phyloP scores from a whole-genome alignment of 148 eudicot species.

The Chenopodium formosanum region DNA sequence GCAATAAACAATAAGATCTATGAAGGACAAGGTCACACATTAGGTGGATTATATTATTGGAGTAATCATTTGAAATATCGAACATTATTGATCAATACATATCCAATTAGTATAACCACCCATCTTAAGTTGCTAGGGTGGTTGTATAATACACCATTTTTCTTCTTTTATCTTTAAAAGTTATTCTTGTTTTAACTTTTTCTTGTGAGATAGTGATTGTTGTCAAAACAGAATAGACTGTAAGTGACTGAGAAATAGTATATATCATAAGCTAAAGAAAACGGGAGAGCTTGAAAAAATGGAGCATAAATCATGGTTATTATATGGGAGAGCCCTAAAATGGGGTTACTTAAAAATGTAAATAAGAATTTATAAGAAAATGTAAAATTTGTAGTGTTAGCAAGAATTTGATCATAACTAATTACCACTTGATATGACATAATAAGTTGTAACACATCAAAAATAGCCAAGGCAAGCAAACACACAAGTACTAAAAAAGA shows the following conservation, averaged over 20 bases:
- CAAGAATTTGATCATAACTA: constrained; percentile 15
- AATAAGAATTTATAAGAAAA: neutral
- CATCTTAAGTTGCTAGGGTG: neutral
- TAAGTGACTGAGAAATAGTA: too few relatives aligned
- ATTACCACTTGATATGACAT: constrained; percentile 27
- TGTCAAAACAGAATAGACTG: too few relatives aligned
- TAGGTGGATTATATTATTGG: neutral
- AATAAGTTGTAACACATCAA: neutral
- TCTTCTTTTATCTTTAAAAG: too few relatives aligned
- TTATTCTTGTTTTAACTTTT: too few relatives aligned
- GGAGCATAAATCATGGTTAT: too few relatives aligned
- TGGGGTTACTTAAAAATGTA: neutral
- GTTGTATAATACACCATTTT: too few relatives aligned
- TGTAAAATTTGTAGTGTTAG: constrained; percentile 7
- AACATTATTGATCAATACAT: neutral
- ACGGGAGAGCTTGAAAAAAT: too few relatives aligned
- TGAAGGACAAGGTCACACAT: neutral
- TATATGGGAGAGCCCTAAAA: neutral
- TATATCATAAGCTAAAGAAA: too few relatives aligned
- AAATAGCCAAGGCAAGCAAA: constrained; percentile 13
- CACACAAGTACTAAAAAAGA: constrained; percentile 5
- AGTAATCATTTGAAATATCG: neutral
- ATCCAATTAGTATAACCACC: neutral
- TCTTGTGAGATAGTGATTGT: too few relatives aligned
- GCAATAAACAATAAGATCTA: neutral